Conservation (phyloP, 202 grass and related monocot genomes). For the Setaria italica region DNA sequence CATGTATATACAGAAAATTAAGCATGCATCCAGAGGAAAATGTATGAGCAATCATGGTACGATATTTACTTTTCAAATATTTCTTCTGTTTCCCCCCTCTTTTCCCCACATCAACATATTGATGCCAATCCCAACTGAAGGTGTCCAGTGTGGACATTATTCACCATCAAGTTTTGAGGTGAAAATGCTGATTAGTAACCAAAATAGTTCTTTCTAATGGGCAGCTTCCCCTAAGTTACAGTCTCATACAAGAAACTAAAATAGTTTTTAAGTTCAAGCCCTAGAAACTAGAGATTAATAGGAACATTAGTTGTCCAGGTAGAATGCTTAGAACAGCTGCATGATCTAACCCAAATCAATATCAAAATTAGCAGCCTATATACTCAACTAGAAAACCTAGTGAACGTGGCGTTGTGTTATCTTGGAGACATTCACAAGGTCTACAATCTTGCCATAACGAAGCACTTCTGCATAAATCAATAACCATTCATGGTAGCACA, state of each 20-base stretch:
- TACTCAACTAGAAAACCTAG: too few species aligned
- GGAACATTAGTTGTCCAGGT: background rate
- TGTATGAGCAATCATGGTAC: background rate
- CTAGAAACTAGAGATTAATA: background rate
- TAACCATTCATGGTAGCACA: background rate
- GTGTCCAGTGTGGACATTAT: background rate
- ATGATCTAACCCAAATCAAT: background rate
- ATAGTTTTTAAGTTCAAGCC: background rate
- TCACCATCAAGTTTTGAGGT: slow-evolving; percentile 1
- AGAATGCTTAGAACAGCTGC: background rate
- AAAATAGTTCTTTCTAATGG: background rate
- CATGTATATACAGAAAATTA: background rate
- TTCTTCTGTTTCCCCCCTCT: background rate
- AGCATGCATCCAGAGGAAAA: background rate
- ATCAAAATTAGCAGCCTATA: background rate
- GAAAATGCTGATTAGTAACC: background rate
- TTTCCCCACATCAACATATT: background rate
- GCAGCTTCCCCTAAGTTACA: background rate
- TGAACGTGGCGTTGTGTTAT: background rate
- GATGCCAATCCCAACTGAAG: background rate
- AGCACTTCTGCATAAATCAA: slow-evolving; percentile 6
- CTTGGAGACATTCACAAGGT: background rate
- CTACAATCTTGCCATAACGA: background rate
- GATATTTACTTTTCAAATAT: background rate
- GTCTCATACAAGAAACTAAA: background rate